Conservation (phyloP, 2,329 filamentous ascomycete genomes). For the Diaporthe velutina region DNA sequence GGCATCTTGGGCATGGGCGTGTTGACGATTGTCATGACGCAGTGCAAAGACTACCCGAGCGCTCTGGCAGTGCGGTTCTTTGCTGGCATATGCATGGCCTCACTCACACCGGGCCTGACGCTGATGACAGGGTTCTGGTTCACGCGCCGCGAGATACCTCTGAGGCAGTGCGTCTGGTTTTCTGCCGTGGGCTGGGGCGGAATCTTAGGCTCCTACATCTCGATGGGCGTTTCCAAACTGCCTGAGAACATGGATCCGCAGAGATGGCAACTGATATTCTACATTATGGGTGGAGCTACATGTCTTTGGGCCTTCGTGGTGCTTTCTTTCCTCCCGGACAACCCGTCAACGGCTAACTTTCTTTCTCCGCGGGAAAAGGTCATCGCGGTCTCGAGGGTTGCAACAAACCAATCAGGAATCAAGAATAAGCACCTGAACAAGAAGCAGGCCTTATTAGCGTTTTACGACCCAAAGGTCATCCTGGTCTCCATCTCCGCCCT, state of each 20-base stretch:
- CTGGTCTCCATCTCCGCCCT: not conserved
- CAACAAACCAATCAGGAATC: not conserved
- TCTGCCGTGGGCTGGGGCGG: not conserved
- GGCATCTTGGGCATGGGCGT: conserved; percentile 49
- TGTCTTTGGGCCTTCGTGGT: not conserved
- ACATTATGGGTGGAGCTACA: not conserved
- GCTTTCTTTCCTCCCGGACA: conserved; percentile 3
- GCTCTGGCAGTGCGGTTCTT: not conserved
- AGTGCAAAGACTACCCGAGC: not conserved
- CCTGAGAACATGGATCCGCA: not conserved
- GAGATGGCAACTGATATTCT: conserved; percentile 7
- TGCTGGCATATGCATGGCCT: not conserved
- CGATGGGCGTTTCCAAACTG: conserved; percentile 13
- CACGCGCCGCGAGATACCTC: not conserved
- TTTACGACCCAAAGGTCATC: conserved; percentile 6
- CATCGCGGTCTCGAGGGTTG: not conserved
- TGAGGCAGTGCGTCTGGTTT: conserved; percentile 5
- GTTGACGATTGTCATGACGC: conserved; percentile 1
- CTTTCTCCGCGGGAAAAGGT: not conserved
- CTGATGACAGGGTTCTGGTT: conserved; percentile 7
- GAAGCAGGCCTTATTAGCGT: not conserved
- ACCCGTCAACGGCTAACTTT: not conserved
- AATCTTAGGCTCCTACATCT: not conserved
- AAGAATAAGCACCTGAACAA: conserved; percentile 16
- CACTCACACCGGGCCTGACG: not conserved